Conservation (phyloP, 2,329 filamentous ascomycete genomes). For the Pestalotiopsis sp. region DNA sequence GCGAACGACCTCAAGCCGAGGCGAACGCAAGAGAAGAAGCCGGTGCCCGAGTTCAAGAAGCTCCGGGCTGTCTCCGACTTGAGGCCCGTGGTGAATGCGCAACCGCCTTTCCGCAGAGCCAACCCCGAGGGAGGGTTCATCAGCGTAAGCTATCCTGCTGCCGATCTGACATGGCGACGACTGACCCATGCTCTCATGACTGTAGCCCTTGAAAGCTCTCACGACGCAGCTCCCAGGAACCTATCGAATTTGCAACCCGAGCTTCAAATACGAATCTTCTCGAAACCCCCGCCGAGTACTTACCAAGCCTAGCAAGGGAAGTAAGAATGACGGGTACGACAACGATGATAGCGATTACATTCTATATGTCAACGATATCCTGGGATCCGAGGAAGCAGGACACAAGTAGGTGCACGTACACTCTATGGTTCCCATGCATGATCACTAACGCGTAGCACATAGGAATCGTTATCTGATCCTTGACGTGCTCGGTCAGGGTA, state of each 20-base stretch:
- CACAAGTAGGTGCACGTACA: slow-evolving; percentile 72
- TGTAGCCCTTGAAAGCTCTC: slow-evolving; percentile 87
- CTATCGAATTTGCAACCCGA: slow-evolving; percentile 97
- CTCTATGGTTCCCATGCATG: slow-evolving; percentile 14
- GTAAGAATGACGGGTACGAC: slow-evolving; percentile 98
- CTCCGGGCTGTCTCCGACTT: slow-evolving; percentile 74
- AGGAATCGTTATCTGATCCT: slow-evolving; percentile 96
- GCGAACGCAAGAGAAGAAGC: slow-evolving; percentile 60
- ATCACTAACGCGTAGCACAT: background rate
- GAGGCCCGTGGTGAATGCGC: slow-evolving; percentile 79
- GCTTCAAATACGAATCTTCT: slow-evolving; percentile 98
- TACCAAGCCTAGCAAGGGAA: slow-evolving; percentile 97
- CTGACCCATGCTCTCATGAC: background rate
- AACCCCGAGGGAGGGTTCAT: slow-evolving; percentile 98
- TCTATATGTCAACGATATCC: slow-evolving; percentile 96
- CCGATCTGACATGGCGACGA: slow-evolving; percentile 9
- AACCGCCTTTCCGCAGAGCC: slow-evolving; percentile 89
- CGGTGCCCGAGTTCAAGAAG: slow-evolving; percentile 87
- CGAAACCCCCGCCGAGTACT: slow-evolving; percentile 93
- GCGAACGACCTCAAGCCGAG: slow-evolving; percentile 63
- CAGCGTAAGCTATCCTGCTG: slow-evolving; percentile 66
- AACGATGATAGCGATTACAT: slow-evolving; percentile 99
- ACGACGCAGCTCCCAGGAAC: slow-evolving; percentile 92
- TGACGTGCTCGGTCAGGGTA: slow-evolving; percentile 95
- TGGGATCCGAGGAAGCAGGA: slow-evolving; percentile 95